Evolutionary conservation across 2,329 filamentous ascomycete species (phyloP).

Genomic region (Trichoderma semiorbis): DNA sequence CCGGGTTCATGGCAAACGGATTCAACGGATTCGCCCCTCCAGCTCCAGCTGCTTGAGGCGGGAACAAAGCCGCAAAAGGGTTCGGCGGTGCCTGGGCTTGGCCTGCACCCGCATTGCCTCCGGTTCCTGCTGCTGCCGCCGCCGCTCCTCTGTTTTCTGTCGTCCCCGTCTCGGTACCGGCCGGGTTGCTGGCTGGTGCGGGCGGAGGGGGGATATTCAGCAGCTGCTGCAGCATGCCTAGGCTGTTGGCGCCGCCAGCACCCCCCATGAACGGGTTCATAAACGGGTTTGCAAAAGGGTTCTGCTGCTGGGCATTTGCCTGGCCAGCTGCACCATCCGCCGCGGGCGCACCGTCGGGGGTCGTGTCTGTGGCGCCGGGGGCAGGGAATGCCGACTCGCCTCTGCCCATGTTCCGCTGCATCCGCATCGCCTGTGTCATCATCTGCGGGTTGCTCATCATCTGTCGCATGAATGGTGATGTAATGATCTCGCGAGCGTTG

Average conservation of each 20-base stretch:
- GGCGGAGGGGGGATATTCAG: constrained; percentile 22
- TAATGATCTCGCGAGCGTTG: constrained; percentile 77
- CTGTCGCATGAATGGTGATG: constrained; percentile 80
- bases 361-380: constrained; percentile 86
- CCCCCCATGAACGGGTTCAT: constrained; percentile 26
- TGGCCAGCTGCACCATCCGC: constrained; percentile 21
- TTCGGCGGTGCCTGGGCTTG: constrained; percentile 46
- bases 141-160: constrained; percentile 23
- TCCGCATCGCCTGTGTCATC: constrained; percentile 75
- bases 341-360: constrained; percentile 51
- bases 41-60: constrained; percentile 28
- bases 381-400: constrained; percentile 70
- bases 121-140: not conserved
- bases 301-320: constrained; percentile 25
- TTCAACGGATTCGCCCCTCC: constrained; percentile 41
- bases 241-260: constrained; percentile 21
- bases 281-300: constrained; percentile 43
- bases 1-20: constrained; percentile 50
- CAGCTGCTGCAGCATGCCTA: constrained; percentile 25
- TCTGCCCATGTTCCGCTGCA: constrained; percentile 69
- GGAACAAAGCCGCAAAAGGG: constrained; percentile 66
- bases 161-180: constrained; percentile 18
- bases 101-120: constrained; percentile 18
- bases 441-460: constrained; percentile 92
- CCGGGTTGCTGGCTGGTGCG: not conserved